Base-by-base conservation (phyloP, 192 early-diverging fungal genomes). In the Entomortierella chlamydospora region DNA sequence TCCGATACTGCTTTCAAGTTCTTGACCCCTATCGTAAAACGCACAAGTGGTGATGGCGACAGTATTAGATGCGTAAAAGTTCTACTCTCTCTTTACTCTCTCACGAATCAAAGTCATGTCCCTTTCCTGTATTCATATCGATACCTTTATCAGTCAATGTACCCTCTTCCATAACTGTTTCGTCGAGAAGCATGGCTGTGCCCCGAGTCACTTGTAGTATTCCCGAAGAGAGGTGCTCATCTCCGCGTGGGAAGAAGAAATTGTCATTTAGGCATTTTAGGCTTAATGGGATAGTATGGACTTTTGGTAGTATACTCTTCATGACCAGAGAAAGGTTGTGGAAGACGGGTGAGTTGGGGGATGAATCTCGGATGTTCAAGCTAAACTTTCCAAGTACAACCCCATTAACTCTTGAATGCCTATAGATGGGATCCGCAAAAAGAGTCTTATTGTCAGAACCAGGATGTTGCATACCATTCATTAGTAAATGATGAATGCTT, bases 141-240 rank as follows among this genome's bases (percentile, higher is more conserved):
- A 15, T 58, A 87, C 86, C 93, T 49, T 82, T 81, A 45, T 93
- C 91, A 22, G 81, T 68, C 31, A 94, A 78, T 15, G 85, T 90
- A 26, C 93, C 93, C 61, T 93, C 91, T 25, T 87, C 73, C 67
- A 94, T 63, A 22, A 84, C 86, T 1, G 92, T 92, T 68, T 94
- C 93, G 68, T 94, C 93, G 33, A 92, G 82, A 4, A 93, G 58
- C 13, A 93, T 53, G 30, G 80, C 71, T 0, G 93, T 93, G 17
- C 84, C 86, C 4, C 81, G 52, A 17, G 84, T 76, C 23, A 93
- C 81, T 78, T 94, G 93, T 25, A 94, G 73, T 2, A 88, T 79
- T 26, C 93, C 93, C 0, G 92, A 82, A 10, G 71, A 59, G 23
- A 94, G 68, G 22, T 91, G 83, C 53, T 87, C 82, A 37, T 89